phyloP scores from a whole-genome alignment of 1,284 basidiomycete genomes.

The Cryptococcus wingfieldii region DNA sequence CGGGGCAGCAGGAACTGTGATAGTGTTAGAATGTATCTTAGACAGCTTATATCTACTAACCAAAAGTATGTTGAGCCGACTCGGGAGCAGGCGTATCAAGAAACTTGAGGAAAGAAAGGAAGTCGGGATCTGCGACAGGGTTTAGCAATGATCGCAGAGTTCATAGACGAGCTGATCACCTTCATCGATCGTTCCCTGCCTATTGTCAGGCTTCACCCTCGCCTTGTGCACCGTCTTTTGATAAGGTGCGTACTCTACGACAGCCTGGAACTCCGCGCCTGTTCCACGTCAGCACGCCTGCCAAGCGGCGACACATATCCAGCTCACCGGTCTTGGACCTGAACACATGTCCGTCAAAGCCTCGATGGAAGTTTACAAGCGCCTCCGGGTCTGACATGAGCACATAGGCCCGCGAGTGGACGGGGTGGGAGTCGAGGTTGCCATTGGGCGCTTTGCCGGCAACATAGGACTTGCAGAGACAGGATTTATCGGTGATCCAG shows the following conservation, averaged over 20 bases:
- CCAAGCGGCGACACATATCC: neutral
- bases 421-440: slow-evolving; percentile 64
- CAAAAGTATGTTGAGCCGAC: slow-evolving; percentile 59
- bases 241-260: slow-evolving; percentile 91
- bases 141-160: neutral
- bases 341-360: slow-evolving; percentile 88
- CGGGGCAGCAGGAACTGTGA: slow-evolving; percentile 15
- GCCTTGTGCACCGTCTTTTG: slow-evolving; percentile 58
- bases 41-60: slow-evolving; percentile 50
- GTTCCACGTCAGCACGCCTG: slow-evolving; percentile 5
- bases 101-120: slow-evolving; percentile 70
- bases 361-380: slow-evolving; percentile 71
- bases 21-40: neutral
- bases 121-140: slow-evolving; percentile 64
- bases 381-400: slow-evolving; percentile 72
- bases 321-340: slow-evolving; percentile 78
- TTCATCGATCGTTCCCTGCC: slow-evolving; percentile 44
- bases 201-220: slow-evolving; percentile 42
- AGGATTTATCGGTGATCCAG: slow-evolving; percentile 75
- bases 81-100: slow-evolving; percentile 42
- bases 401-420: slow-evolving; percentile 85
- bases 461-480: slow-evolving; percentile 63
- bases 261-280: slow-evolving; percentile 81
- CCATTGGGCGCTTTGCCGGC: slow-evolving; percentile 66
- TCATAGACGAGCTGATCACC: slow-evolving; percentile 21